Percentiles rank a stretch among this genome's conserved stretches.
These are phyloP conservation scores for Vachellia pachyceras DNA, from an alignment of 306 rosid genomes.

Conservation along the genomic window DNA sequence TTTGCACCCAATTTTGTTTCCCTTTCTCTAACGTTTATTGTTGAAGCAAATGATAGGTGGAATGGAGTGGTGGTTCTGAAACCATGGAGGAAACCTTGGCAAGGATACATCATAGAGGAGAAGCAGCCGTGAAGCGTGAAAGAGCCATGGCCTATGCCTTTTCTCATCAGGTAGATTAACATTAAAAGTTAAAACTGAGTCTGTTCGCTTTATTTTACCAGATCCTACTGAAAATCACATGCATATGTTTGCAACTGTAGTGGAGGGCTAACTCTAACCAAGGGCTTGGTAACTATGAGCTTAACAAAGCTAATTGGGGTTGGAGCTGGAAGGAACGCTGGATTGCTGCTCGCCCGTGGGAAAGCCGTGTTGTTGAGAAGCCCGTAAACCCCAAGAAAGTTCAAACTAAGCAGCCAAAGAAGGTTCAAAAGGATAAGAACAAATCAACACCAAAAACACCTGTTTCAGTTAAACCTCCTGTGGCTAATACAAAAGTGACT, in stretches of 20 bases:
- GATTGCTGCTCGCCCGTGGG: constrained; percentile 99
- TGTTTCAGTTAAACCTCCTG: constrained; percentile 49
- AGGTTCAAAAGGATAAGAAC: constrained; percentile 53
- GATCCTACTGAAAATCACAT: constrained; percentile 37
- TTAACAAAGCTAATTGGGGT: constrained; percentile 89
- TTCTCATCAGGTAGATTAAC: constrained; percentile 84
- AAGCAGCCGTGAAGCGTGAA: constrained; percentile 93
- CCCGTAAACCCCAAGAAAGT: constrained; percentile 59
- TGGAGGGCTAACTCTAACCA: constrained; percentile 94
- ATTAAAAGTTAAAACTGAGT: constrained; percentile 13
- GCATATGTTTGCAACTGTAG: constrained; percentile 51
- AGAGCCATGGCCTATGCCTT: constrained; percentile 98
- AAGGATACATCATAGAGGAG: constrained; percentile 89
- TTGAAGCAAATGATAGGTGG: constrained; percentile 61
- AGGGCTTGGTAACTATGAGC: constrained; percentile 72
- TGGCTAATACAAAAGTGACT: constrained; percentile 57
- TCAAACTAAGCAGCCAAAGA: constrained; percentile 57
- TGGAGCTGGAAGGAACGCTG: constrained; percentile 99
- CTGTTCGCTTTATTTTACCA: constrained; percentile 24
- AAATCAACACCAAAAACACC: constrained; percentile 56
- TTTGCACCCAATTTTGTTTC: constrained; percentile 26
- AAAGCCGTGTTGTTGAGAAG: constrained; percentile 65
- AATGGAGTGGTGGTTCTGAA: constrained; percentile 85
- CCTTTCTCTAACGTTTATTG: constrained; percentile 34
- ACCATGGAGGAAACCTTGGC: constrained; percentile 82